Conservation (phyloP, 148 eudicot species). For the Camellia granthamiana region DNA sequence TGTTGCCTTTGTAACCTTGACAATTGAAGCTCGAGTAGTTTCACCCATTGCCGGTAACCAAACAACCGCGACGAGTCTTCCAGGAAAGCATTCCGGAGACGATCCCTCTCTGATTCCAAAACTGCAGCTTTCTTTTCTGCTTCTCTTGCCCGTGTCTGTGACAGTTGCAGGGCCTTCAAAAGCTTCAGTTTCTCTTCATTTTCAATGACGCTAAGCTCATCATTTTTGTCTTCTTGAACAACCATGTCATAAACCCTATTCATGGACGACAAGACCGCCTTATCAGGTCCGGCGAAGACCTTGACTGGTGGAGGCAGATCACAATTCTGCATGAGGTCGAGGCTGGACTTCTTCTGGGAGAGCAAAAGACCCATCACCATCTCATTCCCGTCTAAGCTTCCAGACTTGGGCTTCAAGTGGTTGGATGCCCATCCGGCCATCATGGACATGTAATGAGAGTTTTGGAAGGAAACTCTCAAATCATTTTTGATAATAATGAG, state of each 20-base stretch:
- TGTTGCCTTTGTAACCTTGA: slow-evolving; percentile 11
- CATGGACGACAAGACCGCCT: slow-evolving; percentile 20
- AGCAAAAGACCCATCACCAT: neutral
- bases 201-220: neutral
- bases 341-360: neutral
- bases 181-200: slow-evolving; percentile 33
- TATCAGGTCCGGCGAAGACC: slow-evolving; percentile 31
- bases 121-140: slow-evolving; percentile 43
- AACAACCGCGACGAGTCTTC: slow-evolving; percentile 39
- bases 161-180: slow-evolving; percentile 51
- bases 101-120: slow-evolving; percentile 37
- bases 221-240: neutral
- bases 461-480: neutral
- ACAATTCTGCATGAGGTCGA: slow-evolving; percentile 41
- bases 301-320: slow-evolving; percentile 54
- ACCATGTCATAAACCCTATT: slow-evolving; percentile 4
- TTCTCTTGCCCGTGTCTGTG: slow-evolving; percentile 68
- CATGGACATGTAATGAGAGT: neutral
- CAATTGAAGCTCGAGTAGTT: slow-evolving; percentile 44
- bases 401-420: neutral
- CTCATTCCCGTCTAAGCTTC: neutral
- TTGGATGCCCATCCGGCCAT: neutral
- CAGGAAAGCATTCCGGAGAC: slow-evolving; percentile 25
- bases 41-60: slow-evolving; percentile 44
- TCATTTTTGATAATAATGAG: neutral